Evolutionary conservation across 2,329 filamentous ascomycete species (phyloP).

Genomic region (Phaeoacremonium minimum): DNA sequence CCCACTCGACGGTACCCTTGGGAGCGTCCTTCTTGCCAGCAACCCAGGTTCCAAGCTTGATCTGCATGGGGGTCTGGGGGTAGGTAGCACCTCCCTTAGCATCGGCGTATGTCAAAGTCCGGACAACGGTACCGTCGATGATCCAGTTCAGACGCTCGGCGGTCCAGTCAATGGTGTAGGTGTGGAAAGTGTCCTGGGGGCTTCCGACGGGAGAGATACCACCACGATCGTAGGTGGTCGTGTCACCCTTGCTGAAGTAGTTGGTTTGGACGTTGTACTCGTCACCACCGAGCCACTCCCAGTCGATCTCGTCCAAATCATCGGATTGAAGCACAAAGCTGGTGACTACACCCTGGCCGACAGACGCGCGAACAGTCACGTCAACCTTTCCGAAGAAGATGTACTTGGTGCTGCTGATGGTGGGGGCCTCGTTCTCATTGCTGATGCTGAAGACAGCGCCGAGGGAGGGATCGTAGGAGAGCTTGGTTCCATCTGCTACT

Average conservation of each 20-base stretch:
- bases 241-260: constrained; percentile 75
- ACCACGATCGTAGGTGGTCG: constrained; percentile 66
- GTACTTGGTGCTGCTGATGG: constrained; percentile 76
- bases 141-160: constrained; percentile 52
- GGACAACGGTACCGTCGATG: constrained; percentile 45
- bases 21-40: constrained; percentile 41
- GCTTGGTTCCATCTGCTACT: constrained; percentile 37
- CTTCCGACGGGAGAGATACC: constrained; percentile 53
- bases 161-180: constrained; percentile 67
- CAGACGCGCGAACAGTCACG: constrained; percentile 71
- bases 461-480: constrained; percentile 38
- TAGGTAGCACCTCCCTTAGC: constrained; percentile 51
- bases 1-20: constrained; percentile 62
- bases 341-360: constrained; percentile 83
- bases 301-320: constrained; percentile 90
- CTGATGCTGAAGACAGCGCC: constrained; percentile 64
- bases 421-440: constrained; percentile 58
- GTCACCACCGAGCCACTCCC: constrained; percentile 87
- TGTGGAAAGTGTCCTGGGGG: constrained; percentile 53
- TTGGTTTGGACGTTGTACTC: constrained; percentile 76
- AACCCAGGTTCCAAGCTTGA: constrained; percentile 58
- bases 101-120: constrained; percentile 40
- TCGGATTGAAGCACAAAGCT: constrained; percentile 88
- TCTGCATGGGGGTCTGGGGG: constrained; percentile 66
- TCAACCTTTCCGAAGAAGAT: constrained; percentile 95